Percentiles rank a stretch among this genome's conserved stretches.
These are phyloP conservation scores for Suhomyces bokatorum DNA, from an alignment of 1,139 yeast species.

Conservation along the genomic window DNA sequence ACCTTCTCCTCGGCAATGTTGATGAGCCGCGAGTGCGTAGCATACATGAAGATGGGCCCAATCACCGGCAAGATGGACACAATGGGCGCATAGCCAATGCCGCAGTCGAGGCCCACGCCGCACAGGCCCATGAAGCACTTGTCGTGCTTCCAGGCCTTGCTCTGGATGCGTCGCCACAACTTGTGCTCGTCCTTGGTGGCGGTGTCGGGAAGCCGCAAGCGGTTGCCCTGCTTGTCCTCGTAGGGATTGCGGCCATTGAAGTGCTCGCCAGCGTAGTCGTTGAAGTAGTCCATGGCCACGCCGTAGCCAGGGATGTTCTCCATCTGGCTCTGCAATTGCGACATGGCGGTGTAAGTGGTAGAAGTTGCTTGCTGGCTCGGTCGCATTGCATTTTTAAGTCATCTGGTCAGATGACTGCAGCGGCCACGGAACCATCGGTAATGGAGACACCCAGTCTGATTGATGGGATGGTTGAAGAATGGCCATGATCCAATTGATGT, in stretches of 20 bases:
- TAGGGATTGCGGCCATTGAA: constrained; percentile 66
- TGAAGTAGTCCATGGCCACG: constrained; percentile 54
- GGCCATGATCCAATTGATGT: too few species aligned
- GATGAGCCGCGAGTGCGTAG: constrained; percentile 67
- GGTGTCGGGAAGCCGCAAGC: constrained; percentile 57
- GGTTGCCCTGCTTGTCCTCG: constrained; percentile 56
- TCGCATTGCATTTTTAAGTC: too few species aligned
- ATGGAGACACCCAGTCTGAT: too few species aligned
- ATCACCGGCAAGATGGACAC: constrained; percentile 70
- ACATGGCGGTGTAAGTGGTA: constrained; percentile 18
- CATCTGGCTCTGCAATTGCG: constrained; percentile 39
- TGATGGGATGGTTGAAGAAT: too few species aligned
- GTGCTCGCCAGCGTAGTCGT: constrained; percentile 61
- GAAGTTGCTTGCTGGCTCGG: background rate
- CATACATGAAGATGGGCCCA: constrained; percentile 82
- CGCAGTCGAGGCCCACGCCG: constrained; percentile 67
- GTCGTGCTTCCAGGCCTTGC: constrained; percentile 84
- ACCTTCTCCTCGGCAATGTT: constrained; percentile 55
- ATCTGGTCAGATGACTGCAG: too few species aligned
- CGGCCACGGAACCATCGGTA: background rate
- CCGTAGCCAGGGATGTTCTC: constrained; percentile 61
- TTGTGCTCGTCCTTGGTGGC: constrained; percentile 62
- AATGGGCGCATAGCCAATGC: constrained; percentile 74
- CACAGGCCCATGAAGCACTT: constrained; percentile 77
- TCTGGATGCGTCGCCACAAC: constrained; percentile 71